Conservation (phyloP, 768 basidiomycete species). For the Infundibulicybe gibba region DNA sequence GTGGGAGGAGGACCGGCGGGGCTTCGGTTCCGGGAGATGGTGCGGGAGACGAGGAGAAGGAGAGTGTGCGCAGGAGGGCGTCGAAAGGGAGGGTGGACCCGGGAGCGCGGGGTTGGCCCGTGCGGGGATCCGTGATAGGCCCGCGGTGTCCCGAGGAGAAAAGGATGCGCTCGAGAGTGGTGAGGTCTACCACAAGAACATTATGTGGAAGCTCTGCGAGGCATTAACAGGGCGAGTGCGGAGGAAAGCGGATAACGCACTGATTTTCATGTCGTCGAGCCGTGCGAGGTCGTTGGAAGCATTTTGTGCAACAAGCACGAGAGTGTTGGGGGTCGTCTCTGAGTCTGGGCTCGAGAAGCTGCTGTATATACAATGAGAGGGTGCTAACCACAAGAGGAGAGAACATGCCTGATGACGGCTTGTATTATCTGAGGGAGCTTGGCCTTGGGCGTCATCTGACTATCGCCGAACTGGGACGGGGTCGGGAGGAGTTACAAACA, state of each 20-base stretch:
- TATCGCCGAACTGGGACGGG: slow-evolving; percentile 66
- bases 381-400: neutral
- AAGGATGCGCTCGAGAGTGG: slow-evolving; percentile 58
- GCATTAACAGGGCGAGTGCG: neutral
- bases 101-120: slow-evolving; percentile 45
- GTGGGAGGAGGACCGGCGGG: slow-evolving; percentile 26
- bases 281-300: slow-evolving; percentile 51
- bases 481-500: slow-evolving; percentile 5
- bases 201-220: slow-evolving; percentile 69
- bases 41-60: slow-evolving; percentile 21
- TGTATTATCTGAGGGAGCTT: slow-evolving; percentile 71
- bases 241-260: slow-evolving; percentile 36
- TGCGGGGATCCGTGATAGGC: slow-evolving; percentile 57
- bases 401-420: slow-evolving; percentile 61
- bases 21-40: slow-evolving; percentile 2
- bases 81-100: slow-evolving; percentile 61
- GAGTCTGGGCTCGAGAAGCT: slow-evolving; percentile 75
- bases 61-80: slow-evolving; percentile 58
- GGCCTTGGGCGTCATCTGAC: slow-evolving; percentile 62
- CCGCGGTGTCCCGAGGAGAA: slow-evolving; percentile 55
- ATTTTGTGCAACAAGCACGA: slow-evolving; percentile 70
- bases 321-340: slow-evolving; percentile 62
- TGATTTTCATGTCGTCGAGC: slow-evolving; percentile 78
- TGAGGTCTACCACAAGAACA: slow-evolving; percentile 62
- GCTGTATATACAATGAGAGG: slow-evolving; percentile 29